These are phyloP conservation scores for Colletotrichum plurivorum DNA, from an alignment of 2,329 filamentous ascomycete species.

Conservation along the genomic window DNA sequence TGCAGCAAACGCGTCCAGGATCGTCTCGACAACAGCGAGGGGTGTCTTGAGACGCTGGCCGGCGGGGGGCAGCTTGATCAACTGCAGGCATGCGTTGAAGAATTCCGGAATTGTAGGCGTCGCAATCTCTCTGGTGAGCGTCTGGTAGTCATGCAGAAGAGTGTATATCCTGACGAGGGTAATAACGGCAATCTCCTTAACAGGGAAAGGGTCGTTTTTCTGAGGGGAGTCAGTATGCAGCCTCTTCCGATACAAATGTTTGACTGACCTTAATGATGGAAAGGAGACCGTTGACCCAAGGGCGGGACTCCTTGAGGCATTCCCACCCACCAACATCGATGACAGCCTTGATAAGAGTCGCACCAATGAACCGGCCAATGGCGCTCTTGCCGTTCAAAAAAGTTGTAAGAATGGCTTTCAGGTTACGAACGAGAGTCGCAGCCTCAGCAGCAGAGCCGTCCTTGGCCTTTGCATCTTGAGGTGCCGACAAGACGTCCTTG, in stretches of 20 bases:
- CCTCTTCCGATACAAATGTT: too few species aligned
- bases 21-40: constrained; percentile 71
- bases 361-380: constrained; percentile 83
- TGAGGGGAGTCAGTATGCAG: constrained; percentile 52
- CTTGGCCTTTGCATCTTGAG: constrained; percentile 72
- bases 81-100: constrained; percentile 78
- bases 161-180: constrained; percentile 87
- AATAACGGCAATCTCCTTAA: constrained; percentile 83
- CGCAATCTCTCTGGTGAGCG: constrained; percentile 87
- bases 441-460: constrained; percentile 73
- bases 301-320: constrained; percentile 77
- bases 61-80: constrained; percentile 64
- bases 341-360: constrained; percentile 83
- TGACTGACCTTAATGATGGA: constrained; percentile 76
- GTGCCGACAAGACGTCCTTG: constrained; percentile 72
- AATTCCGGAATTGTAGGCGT: constrained; percentile 85
- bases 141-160: constrained; percentile 85
- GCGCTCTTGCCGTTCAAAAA: constrained; percentile 82
- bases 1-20: constrained; percentile 79
- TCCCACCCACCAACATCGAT: constrained; percentile 91
- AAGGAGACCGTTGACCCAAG: constrained; percentile 85
- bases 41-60: constrained; percentile 58
- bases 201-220: constrained; percentile 83
- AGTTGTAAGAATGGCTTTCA: constrained; percentile 83
- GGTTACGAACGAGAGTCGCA: constrained; percentile 81